phyloP scores from a whole-genome alignment of 129 eudicot genomes.

The Mikania micrantha region DNA sequence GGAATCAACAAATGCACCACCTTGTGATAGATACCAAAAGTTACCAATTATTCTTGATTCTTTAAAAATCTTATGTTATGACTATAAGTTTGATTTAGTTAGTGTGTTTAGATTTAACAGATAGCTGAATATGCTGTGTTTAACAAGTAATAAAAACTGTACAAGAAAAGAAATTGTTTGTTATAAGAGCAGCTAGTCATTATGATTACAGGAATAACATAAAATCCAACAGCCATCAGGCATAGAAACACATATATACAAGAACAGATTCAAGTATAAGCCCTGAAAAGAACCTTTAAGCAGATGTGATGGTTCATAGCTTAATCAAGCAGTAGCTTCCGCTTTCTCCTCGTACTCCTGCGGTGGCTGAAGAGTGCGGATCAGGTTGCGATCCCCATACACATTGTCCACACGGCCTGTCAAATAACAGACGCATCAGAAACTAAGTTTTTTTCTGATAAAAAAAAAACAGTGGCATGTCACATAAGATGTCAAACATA shows the following conservation, averaged over 20 bases:
- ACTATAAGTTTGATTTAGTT: neutral
- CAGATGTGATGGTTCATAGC: neutral
- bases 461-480: too few species aligned
- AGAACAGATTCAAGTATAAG: slow-evolving; percentile 16
- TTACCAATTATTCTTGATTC: neutral
- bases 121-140: slow-evolving; percentile 1
- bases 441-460: neutral
- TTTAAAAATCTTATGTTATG: neutral
- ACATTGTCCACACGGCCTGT: slow-evolving; percentile 96
- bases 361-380: slow-evolving; percentile 84
- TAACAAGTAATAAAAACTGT: slow-evolving; percentile 21
- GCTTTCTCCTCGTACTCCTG: slow-evolving; percentile 73
- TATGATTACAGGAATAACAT: slow-evolving; percentile 30
- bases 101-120: neutral
- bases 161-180: slow-evolving; percentile 27
- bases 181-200: slow-evolving; percentile 33
- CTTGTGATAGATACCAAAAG: neutral
- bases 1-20: neutral
- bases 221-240: slow-evolving; percentile 28
- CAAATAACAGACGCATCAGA: neutral
- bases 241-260: slow-evolving; percentile 42
- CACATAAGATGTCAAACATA: too few species aligned
- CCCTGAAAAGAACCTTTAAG: slow-evolving; percentile 17
- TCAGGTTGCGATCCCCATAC: slow-evolving; percentile 89
- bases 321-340: slow-evolving; percentile 70